A percentile compares a stretch with the other conserved stretches of the same genome.
phyloP scores from a whole-genome alignment of 257 asterid species.

The Nicotiana tomentosiformis region DNA sequence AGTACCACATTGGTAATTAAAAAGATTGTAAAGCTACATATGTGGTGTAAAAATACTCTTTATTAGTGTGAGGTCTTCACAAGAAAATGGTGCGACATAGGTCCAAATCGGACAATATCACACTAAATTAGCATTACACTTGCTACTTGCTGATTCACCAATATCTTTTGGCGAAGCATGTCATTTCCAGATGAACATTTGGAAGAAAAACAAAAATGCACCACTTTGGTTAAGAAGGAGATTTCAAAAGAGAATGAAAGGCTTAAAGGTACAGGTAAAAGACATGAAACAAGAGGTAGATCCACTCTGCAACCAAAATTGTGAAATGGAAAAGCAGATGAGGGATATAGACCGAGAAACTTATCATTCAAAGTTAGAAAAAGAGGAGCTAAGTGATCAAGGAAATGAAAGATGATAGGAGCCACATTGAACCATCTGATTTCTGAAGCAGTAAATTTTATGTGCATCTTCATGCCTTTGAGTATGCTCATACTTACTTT shows the following conservation, averaged over 20 bases:
- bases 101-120: not conserved
- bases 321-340: slow-evolving; percentile 40
- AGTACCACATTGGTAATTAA: too few species aligned
- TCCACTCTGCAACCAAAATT: slow-evolving; percentile 28
- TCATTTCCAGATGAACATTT: slow-evolving; percentile 21
- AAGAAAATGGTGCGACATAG: slow-evolving; percentile 20
- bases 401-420: not conserved
- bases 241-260: slow-evolving; percentile 22
- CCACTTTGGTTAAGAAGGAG: slow-evolving; percentile 5
- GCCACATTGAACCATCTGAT: too few species aligned
- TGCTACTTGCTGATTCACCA: not conserved
- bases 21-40: too few species aligned
- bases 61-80: not conserved
- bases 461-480: too few species aligned
- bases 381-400: slow-evolving; percentile 30
- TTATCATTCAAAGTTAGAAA: slow-evolving; percentile 21
- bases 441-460: too few species aligned
- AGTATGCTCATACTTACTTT: too few species aligned
- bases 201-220: slow-evolving; percentile 17
- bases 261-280: slow-evolving; percentile 15
- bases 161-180: slow-evolving; percentile 14
- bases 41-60: too few species aligned
- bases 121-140: not conserved
- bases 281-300: slow-evolving; percentile 15
- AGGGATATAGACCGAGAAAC: slow-evolving; percentile 20